Base-by-base conservation (phyloP, 2,329 filamentous ascomycete genomes). In the Clonostachys solani region DNA sequence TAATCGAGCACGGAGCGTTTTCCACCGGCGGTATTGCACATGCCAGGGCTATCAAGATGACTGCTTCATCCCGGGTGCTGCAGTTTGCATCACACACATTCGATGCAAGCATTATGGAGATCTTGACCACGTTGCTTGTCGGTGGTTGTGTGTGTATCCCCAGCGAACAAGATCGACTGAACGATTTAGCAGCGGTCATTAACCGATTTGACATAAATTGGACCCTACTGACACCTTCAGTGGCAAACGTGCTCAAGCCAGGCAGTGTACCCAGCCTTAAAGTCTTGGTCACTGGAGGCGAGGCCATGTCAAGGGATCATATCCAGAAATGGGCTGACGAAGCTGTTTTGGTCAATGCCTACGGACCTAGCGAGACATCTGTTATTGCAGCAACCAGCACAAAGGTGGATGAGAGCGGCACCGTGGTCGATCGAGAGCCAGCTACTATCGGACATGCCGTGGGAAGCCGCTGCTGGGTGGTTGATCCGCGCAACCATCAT, bases 351-450 rank as follows among this genome's bases (percentile, higher is more conserved):
- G 48, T 68, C 47, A 69, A 71, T 56, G 66, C 58, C 1, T 73
- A 69, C 48, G 69, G 69, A 0, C 69, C 69, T 33, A 67, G 66
- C 7, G 69, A 73, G 55, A 58, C 57, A 36, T 62, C 64, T 40
- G 61, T 72, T 29, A 40, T 38, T 19, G 42, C 41, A 13, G 19
- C 45, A 18, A 19, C 45, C 6, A 47, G 40, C 35, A 70, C 69
- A 42, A 62, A 66, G 40, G 65, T 70, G 12, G 64, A 61, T 10
- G 33, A 29, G 13, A 15, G n/a, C 16, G 10, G 46, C 29, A 33
- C 36, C n/a, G 40, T 47, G 8, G 23, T 29, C 8, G 23, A 29
- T 29, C 3, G 9, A 10, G 23, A 29, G 23, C 16, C 41, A 46
- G 16, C 46, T 10, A 47, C 43, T 5, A 52, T 53, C 18, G 53